phyloP scores from a whole-genome alignment of 345 rosid genomes.

The Camelina laxa region DNA sequence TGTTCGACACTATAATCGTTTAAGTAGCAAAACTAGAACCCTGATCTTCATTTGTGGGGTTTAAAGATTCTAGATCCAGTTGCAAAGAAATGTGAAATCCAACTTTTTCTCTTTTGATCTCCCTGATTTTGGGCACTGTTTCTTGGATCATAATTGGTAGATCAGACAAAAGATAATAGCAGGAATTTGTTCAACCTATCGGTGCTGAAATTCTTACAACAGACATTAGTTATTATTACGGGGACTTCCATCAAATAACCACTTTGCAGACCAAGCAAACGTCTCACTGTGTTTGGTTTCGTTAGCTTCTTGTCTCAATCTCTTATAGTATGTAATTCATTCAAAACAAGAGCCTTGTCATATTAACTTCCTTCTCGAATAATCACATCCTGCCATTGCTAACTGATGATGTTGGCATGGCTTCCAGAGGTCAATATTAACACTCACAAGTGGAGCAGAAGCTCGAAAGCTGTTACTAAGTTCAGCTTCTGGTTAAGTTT shows the following conservation, averaged over 20 bases:
- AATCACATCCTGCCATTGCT: conserved; percentile 3
- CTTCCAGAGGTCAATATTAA: background rate
- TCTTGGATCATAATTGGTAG: background rate
- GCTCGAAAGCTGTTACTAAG: background rate
- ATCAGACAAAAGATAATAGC: background rate
- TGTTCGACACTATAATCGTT: background rate
- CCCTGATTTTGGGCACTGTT: background rate
- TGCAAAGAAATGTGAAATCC: conserved; percentile 16
- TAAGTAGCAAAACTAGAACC: conserved; percentile 17
- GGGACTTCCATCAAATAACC: background rate
- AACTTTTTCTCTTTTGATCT: background rate
- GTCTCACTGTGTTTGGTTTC: background rate
- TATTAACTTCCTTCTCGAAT: background rate
- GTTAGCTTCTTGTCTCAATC: background rate
- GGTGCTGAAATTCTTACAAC: background rate
- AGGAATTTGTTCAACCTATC: background rate
- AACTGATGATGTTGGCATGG: background rate
- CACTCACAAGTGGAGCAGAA: background rate
- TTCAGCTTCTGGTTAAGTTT: background rate
- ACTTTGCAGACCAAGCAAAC: background rate
- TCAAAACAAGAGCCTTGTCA: background rate
- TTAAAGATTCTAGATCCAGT: conserved; percentile 3
- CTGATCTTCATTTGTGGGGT: conserved; percentile 17
- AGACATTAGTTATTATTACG: background rate
- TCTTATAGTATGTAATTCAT: background rate